Percentiles rank a stretch among this genome's conserved stretches.
phyloP scores from a whole-genome alignment of 1,284 basidiomycete genomes.

The Ceraceosorus guamensis region DNA sequence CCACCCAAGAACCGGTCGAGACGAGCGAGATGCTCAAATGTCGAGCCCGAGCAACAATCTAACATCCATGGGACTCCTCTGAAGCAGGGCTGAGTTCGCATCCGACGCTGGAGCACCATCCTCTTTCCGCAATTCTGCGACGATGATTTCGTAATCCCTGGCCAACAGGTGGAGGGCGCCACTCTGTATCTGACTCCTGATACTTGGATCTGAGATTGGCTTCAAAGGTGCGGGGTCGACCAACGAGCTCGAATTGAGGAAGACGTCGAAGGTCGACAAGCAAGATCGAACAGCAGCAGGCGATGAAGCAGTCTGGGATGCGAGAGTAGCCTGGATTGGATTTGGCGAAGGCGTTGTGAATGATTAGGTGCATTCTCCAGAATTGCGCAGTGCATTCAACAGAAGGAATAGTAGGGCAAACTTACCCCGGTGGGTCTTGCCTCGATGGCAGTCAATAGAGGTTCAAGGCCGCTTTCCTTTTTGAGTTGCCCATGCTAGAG shows the following conservation, averaged over 20 bases:
- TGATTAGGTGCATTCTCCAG: no score
- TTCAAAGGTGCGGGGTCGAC: constrained; percentile 15
- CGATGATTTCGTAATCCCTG: constrained; percentile 12
- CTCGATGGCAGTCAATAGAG: neutral
- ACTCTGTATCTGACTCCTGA: constrained; percentile 16
- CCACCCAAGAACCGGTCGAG: no score
- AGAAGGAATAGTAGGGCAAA: no score
- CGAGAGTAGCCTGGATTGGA: neutral
- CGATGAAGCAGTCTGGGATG: no score
- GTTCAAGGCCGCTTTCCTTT: constrained; percentile 3
- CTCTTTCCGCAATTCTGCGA: neutral
- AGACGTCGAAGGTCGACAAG: constrained; percentile 12
- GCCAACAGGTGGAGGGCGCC: constrained; percentile 16
- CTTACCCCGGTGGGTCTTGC: constrained; percentile 2
- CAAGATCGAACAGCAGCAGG: no score
- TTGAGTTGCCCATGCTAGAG: neutral
- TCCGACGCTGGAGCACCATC: no score
- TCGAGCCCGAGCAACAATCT: no score
- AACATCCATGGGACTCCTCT: no score
- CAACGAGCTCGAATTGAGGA: constrained; percentile 21
- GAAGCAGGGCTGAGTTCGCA: no score
- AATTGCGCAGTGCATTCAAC: no score
- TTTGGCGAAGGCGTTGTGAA: no score
- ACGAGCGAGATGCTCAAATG: no score
- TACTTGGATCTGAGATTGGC: constrained; percentile 11